phyloP scores from a whole-genome alignment of 2,329 filamentous ascomycete genomes.

The Magnaporthales sp. region DNA sequence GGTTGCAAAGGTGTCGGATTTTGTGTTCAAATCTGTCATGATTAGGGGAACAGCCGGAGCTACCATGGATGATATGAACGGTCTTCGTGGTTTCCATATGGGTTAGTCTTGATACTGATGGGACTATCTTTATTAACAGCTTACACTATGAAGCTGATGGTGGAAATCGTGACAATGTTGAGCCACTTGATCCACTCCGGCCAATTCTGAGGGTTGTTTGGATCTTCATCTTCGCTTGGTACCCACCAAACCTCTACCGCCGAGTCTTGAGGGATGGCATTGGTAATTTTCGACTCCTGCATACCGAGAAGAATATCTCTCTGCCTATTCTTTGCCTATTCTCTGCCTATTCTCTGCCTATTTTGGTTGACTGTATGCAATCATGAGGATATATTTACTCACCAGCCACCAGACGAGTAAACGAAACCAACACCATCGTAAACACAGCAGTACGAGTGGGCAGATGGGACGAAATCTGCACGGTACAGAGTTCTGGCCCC shows the following conservation, averaged over 20 bases:
- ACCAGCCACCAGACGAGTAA: too few species aligned
- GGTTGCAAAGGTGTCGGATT: constrained; percentile 19
- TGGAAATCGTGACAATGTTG: background rate
- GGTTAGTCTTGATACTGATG: background rate
- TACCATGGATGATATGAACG: constrained; percentile 40
- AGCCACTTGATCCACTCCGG: background rate
- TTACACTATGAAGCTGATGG: background rate
- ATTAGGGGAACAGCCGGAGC: constrained; percentile 57
- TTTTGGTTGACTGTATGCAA: background rate
- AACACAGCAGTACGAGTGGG: too few species aligned
- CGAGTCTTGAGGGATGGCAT: background rate
- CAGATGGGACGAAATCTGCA: too few species aligned
- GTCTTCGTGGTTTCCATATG: background rate
- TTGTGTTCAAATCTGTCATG: constrained; percentile 50
- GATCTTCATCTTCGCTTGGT: background rate
- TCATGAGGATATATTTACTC: background rate
- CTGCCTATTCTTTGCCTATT: background rate
- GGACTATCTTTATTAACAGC: too few species aligned
- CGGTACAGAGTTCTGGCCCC: too few species aligned
- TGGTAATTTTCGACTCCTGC: background rate
- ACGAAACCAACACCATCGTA: too few species aligned
- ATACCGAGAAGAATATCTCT: background rate
- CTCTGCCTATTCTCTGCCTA: background rate
- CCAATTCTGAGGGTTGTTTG: background rate
- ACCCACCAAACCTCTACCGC: background rate